Evolutionary conservation across 495 filamentous ascomycete genomes (phyloP).

Genomic region (Saxispiralis lemnorum): DNA sequence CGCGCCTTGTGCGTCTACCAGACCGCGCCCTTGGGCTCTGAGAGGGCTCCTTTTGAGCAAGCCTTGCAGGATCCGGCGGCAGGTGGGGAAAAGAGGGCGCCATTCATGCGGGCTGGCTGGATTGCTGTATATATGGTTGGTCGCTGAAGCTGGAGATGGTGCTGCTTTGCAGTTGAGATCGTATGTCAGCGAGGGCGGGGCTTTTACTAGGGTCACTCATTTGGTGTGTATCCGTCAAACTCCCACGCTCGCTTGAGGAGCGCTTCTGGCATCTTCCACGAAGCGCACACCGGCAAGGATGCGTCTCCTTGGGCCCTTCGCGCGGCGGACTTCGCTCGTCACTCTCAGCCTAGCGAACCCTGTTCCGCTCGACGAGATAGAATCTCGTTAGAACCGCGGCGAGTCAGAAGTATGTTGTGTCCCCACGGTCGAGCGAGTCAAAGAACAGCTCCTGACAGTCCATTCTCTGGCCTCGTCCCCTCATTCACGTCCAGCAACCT

Average conservation of each 20-base stretch:
- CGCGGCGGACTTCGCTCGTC: slow-evolving; percentile 7
- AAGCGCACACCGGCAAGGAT: background rate
- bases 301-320: slow-evolving; percentile 1
- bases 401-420: slow-evolving; percentile 13
- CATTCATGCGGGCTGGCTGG: background rate
- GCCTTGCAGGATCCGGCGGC: background rate
- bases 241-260: background rate
- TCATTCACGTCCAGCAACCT: background rate
- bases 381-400: slow-evolving; percentile 9
- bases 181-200: too few relatives aligned
- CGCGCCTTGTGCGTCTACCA: too few relatives aligned
- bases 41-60: background rate
- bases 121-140: background rate
- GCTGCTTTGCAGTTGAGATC: background rate
- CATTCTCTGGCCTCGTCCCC: background rate
- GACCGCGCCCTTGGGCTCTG: too few relatives aligned
- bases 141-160: background rate
- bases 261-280: background rate
- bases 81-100: background rate
- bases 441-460: background rate
- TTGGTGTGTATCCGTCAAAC: too few relatives aligned
- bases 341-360: slow-evolving; percentile 2
- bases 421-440: background rate
- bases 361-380: slow-evolving; percentile 6
- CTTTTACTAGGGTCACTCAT: too few relatives aligned